A percentile compares a stretch with the other conserved stretches of the same genome.
These are phyloP conservation scores for Pythium dissimile DNA, from an alignment of 352 stramenopile genomes.

Conservation along the genomic window DNA sequence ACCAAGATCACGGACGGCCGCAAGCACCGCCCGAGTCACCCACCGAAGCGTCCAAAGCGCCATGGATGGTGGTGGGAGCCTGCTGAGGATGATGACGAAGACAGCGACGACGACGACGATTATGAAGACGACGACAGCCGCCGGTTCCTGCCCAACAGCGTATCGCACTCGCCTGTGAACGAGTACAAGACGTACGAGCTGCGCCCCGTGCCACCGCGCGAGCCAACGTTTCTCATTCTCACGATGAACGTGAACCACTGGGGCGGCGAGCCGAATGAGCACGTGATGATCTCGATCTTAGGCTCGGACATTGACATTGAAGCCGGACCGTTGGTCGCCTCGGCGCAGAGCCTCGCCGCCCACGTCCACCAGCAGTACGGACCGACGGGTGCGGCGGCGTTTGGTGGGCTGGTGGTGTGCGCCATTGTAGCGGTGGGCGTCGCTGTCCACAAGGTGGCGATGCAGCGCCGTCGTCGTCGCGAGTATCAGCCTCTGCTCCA, in stretches of 20 bases:
- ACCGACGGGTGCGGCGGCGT: not conserved
- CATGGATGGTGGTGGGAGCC: constrained; percentile 3
- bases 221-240: constrained; percentile 11
- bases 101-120: constrained; percentile 2
- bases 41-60: not conserved
- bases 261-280: constrained; percentile 5
- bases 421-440: constrained; percentile 13
- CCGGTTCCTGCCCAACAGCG: constrained; percentile 13
- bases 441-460: constrained; percentile 11
- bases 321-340: not conserved
- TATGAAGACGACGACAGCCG: not conserved
- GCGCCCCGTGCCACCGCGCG: not conserved
- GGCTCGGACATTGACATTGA: constrained; percentile 12
- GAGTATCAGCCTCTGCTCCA: constrained; percentile 21
- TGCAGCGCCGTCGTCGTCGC: constrained; percentile 14
- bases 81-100: constrained; percentile 2
- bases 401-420: not conserved
- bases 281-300: constrained; percentile 11
- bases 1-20: constrained; percentile 19
- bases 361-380: constrained; percentile 8
- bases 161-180: constrained; percentile 14
- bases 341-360: constrained; percentile 1
- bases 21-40: not conserved
- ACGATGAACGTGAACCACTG: constrained; percentile 8
- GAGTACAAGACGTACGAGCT: constrained; percentile 10